Conservation (phyloP, 2,329 filamentous ascomycete species). For the Orbilia oligospora region DNA sequence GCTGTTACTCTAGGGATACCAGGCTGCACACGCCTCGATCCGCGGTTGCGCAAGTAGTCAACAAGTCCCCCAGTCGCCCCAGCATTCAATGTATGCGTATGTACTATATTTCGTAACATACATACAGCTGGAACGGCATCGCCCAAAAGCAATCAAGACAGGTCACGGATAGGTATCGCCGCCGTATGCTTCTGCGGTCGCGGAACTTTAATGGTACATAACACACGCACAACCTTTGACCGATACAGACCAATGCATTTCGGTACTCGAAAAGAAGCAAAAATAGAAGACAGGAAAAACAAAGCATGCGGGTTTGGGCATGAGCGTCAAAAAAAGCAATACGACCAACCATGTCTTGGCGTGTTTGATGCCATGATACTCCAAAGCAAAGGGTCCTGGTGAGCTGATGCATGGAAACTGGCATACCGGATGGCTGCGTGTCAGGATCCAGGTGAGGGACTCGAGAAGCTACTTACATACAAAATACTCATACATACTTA, state of each 20-base stretch:
- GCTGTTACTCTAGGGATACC: slow-evolving; percentile 35
- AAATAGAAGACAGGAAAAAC: slow-evolving; percentile 48
- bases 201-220: slow-evolving; percentile 35
- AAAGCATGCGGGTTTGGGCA: slow-evolving; percentile 49
- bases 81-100: slow-evolving; percentile 20
- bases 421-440: slow-evolving; percentile 21
- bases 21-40: slow-evolving; percentile 9
- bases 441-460: slow-evolving; percentile 35
- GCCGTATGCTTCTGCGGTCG: slow-evolving; percentile 7
- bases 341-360: slow-evolving; percentile 41
- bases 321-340: slow-evolving; percentile 52
- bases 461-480: slow-evolving; percentile 13
- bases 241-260: slow-evolving; percentile 52
- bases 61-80: slow-evolving; percentile 31
- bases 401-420: slow-evolving; percentile 32
- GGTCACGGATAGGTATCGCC: slow-evolving; percentile 21
- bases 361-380: slow-evolving; percentile 58
- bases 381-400: slow-evolving; percentile 51
- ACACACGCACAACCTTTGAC: slow-evolving; percentile 32
- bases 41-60: slow-evolving; percentile 23
- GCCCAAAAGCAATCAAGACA: slow-evolving; percentile 28
- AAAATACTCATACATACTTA: neutral
- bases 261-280: slow-evolving; percentile 56
- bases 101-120: slow-evolving; percentile 17
- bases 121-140: slow-evolving; percentile 39